phyloP scores from a whole-genome alignment of 2,329 filamentous ascomycete species.

The Myriangium duriaei region DNA sequence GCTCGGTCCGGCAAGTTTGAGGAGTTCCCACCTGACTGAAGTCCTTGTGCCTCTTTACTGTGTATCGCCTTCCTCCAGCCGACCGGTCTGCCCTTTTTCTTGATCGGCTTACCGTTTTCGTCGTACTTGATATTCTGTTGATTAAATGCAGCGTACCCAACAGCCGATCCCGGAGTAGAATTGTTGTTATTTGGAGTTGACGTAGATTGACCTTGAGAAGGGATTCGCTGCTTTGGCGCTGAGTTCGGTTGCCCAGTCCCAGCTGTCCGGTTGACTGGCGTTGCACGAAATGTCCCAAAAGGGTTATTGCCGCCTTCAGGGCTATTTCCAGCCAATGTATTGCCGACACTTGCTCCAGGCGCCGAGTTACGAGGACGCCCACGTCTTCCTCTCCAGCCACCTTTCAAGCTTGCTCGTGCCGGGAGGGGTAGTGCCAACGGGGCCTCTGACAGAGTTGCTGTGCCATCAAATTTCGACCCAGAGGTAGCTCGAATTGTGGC shows the following conservation, averaged over 20 bases:
- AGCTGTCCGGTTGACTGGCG: background rate
- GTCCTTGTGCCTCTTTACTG: slow-evolving; percentile 23
- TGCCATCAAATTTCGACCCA: background rate
- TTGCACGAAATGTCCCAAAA: background rate
- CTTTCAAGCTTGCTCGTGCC: slow-evolving; percentile 1
- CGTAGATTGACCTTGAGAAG: background rate
- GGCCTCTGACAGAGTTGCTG: slow-evolving; percentile 2
- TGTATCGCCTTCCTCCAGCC: slow-evolving; percentile 39
- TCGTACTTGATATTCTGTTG: slow-evolving; percentile 18
- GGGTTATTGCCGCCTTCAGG: background rate
- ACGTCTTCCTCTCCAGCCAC: slow-evolving; percentile 2
- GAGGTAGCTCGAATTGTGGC: background rate
- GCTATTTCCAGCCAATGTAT: background rate
- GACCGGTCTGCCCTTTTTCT: slow-evolving; percentile 36
- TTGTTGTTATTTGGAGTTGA: background rate
- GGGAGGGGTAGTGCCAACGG: background rate
- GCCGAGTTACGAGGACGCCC: background rate
- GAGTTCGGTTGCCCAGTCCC: background rate
- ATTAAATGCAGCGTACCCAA: slow-evolving; percentile 33
- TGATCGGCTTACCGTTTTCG: slow-evolving; percentile 22
- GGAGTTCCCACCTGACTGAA: slow-evolving; percentile 8
- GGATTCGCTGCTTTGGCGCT: slow-evolving; percentile 3
- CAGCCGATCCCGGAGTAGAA: slow-evolving; percentile 10
- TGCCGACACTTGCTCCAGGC: background rate
- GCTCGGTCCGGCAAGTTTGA: background rate